Percentiles rank a stretch among this genome's conserved stretches.
Evolutionary conservation across 176 grass and related monocot genomes (phyloP).

Genomic region (Aegilops tauschii): DNA sequence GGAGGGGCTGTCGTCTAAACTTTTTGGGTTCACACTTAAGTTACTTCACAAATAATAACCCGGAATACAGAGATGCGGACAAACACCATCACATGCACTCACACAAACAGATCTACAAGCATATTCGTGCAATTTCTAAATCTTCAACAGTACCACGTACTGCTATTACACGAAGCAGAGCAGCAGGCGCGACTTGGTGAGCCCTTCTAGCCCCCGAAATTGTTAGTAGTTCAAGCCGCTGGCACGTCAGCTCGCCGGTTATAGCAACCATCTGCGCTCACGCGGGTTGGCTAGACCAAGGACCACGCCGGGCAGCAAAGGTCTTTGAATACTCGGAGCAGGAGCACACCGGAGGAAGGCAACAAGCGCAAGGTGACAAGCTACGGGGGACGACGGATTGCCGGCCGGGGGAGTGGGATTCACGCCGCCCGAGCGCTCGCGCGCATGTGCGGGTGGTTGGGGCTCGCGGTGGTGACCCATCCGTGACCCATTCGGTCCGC

Average conservation of each 20-base stretch:
- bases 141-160: no score
- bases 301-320: background rate
- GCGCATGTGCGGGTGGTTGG: slow-evolving; percentile 14
- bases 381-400: background rate
- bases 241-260: background rate
- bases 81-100: background rate
- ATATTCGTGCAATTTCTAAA: no score
- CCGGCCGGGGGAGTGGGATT: background rate
- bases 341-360: background rate
- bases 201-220: background rate
- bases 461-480: background rate
- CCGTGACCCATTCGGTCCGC: no score
- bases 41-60: no score
- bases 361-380: slow-evolving; percentile 30
- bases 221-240: background rate
- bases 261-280: background rate
- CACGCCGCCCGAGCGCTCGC: background rate
- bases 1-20: no score
- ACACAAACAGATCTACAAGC: background rate
- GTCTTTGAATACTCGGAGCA: slow-evolving; percentile 25
- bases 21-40: no score
- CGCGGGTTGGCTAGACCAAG: background rate
- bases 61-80: no score
- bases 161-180: background rate
- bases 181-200: background rate